Conservation (phyloP, 2,329 filamentous ascomycete species). For the Penicillium sp. region DNA sequence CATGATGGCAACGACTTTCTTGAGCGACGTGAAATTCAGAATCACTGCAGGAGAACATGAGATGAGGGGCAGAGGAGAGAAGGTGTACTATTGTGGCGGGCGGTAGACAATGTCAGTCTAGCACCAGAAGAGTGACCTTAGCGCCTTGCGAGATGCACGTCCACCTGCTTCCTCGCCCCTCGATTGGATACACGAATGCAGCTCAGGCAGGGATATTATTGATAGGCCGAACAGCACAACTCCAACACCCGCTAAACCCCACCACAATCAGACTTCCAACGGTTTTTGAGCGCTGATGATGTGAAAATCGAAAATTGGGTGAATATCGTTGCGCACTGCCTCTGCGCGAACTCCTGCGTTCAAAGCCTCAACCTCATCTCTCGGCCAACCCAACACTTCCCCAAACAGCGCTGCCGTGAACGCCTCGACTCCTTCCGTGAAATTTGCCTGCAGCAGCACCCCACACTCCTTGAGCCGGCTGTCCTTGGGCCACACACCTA, state of each 20-base stretch:
- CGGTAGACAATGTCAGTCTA: not conserved
- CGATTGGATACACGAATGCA: not conserved
- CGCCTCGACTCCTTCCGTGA: conserved; percentile 24
- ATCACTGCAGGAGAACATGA: not conserved
- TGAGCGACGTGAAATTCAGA: not conserved
- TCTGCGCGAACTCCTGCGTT: conserved; percentile 23
- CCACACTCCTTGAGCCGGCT: conserved; percentile 24
- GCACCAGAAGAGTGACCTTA: not conserved
- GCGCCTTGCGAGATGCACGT: not conserved
- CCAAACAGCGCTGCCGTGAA: conserved; percentile 23
- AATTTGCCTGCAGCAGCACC: conserved; percentile 20
- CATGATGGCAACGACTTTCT: not conserved
- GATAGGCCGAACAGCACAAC: not conserved
- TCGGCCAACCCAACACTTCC: conserved; percentile 22
- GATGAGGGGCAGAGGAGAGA: not conserved
- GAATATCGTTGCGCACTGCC: conserved; percentile 17
- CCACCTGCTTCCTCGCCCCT: not conserved
- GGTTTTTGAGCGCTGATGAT: conserved; percentile 21
- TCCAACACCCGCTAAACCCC: not conserved
- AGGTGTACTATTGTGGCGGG: not conserved
- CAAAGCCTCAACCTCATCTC: conserved; percentile 17
- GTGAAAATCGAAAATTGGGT: conserved; percentile 24
- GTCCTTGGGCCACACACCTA: conserved; percentile 24
- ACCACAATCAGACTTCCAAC: not conserved
- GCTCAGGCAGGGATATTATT: not conserved